These are phyloP conservation scores for Bryoerythrophyllum caledonicum DNA, from an alignment of 225 moss, liverwort and hornwort species.

Conservation along the genomic window DNA sequence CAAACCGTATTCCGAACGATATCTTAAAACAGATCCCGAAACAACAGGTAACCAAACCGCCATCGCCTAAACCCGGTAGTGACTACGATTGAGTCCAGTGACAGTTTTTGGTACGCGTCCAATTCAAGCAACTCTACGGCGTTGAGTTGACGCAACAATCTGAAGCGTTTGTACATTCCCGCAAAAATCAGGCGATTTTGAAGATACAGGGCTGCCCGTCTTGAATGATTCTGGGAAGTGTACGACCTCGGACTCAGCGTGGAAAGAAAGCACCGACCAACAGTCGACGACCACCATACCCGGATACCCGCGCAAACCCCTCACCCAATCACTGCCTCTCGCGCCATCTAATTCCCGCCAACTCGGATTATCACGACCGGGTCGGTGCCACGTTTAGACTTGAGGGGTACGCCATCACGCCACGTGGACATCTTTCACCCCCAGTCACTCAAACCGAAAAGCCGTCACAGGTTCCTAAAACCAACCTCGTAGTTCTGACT, in stretches of 20 bases:
- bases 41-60: too few relatives aligned
- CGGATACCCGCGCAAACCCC: not conserved
- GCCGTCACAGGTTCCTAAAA: not conserved
- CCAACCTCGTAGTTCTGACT: not conserved
- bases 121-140: not conserved
- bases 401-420: conserved; percentile 13
- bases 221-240: too few relatives aligned
- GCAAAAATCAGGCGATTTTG: too few relatives aligned
- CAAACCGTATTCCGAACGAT: not conserved
- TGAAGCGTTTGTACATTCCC: too few relatives aligned
- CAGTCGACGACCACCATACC: not conserved
- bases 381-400: conserved; percentile 29
- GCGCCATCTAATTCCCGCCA: not conserved
- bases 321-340: not conserved
- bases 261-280: conserved; percentile 14
- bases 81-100: too few relatives aligned
- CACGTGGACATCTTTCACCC: not conserved
- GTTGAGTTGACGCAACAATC: too few relatives aligned
- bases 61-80: too few relatives aligned
- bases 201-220: too few relatives aligned
- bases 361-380: not conserved
- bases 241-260: not conserved
- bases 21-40: not conserved
- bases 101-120: not conserved
- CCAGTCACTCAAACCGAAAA: not conserved